Evolutionary conservation across 306 rosid species (phyloP).

Genomic region (Trichosanthes cucumerina): DNA sequence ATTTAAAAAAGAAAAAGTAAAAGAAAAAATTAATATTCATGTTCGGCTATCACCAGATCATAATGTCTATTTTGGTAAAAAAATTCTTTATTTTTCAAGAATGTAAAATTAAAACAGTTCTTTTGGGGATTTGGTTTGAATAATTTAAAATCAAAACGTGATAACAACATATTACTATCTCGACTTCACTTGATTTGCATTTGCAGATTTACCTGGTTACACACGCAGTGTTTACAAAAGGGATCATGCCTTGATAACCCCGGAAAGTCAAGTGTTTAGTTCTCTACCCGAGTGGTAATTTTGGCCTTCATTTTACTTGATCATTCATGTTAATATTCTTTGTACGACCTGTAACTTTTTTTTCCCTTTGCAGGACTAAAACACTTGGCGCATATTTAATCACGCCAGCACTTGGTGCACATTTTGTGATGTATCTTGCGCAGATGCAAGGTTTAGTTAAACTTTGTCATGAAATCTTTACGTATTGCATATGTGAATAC

Average conservation of each 20-base stretch:
- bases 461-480: background rate
- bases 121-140: background rate
- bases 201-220: conserved; percentile 87
- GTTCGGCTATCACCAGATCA: background rate
- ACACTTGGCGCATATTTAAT: conserved; percentile 74
- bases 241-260: conserved; percentile 79
- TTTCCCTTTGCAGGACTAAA: conserved; percentile 38
- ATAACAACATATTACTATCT: conserved; percentile 2
- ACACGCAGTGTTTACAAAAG: conserved; percentile 82
- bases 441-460: conserved; percentile 67
- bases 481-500: background rate
- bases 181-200: conserved; percentile 16
- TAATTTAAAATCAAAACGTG: background rate
- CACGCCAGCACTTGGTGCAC: conserved; percentile 72
- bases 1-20: too few relatives aligned
- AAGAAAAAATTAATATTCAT: background rate
- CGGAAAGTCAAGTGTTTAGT: conserved; percentile 90
- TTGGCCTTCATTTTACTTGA: background rate
- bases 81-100: background rate
- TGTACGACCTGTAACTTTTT: background rate
- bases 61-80: background rate
- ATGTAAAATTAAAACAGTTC: background rate
- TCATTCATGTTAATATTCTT: background rate
- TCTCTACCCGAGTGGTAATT: conserved; percentile 77
- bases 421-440: conserved; percentile 83